Conservation (phyloP, 1,284 basidiomycete species). For the Naganishia cerealis region DNA sequence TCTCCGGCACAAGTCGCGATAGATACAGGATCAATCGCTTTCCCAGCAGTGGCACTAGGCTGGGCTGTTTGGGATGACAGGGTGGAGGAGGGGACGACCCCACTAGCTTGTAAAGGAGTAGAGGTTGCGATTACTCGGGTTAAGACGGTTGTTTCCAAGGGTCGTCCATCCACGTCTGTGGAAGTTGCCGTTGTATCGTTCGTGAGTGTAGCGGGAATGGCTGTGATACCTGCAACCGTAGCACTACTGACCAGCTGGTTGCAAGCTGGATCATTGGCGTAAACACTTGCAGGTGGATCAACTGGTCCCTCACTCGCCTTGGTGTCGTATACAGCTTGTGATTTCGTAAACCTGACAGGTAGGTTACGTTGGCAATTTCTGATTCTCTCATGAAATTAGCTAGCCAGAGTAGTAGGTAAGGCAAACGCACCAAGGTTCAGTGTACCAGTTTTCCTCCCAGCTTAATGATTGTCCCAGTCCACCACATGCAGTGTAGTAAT, state of each 20-base stretch:
- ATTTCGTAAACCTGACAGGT: slow-evolving; percentile 37
- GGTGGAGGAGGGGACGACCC: background rate
- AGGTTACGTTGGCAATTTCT: background rate
- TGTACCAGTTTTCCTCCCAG: slow-evolving; percentile 40
- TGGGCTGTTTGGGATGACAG: background rate
- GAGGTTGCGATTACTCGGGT: background rate
- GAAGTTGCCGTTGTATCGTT: background rate
- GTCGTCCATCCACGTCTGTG: background rate
- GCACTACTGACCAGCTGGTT: slow-evolving; percentile 28
- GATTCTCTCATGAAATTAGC: background rate
- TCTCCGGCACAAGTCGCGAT: slow-evolving; percentile 40
- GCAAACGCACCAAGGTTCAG: slow-evolving; percentile 37
- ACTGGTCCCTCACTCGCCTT: slow-evolving; percentile 42
- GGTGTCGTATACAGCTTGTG: slow-evolving; percentile 39
- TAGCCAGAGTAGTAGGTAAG: background rate
- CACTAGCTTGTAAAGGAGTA: background rate
- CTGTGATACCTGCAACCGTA: slow-evolving; percentile 2
- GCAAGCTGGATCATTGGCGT: slow-evolving; percentile 30
- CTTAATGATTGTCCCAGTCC: slow-evolving; percentile 6
- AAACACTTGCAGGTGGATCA: slow-evolving; percentile 41
- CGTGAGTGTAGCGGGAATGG: background rate
- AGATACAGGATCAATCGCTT: slow-evolving; percentile 12
- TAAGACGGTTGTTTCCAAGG: background rate
- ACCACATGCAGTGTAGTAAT: slow-evolving; percentile 27
- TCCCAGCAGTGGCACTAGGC: background rate